These are phyloP conservation scores for Wallacemonas sp. DNA, from an alignment of 208 protist species.

Conservation along the genomic window DNA sequence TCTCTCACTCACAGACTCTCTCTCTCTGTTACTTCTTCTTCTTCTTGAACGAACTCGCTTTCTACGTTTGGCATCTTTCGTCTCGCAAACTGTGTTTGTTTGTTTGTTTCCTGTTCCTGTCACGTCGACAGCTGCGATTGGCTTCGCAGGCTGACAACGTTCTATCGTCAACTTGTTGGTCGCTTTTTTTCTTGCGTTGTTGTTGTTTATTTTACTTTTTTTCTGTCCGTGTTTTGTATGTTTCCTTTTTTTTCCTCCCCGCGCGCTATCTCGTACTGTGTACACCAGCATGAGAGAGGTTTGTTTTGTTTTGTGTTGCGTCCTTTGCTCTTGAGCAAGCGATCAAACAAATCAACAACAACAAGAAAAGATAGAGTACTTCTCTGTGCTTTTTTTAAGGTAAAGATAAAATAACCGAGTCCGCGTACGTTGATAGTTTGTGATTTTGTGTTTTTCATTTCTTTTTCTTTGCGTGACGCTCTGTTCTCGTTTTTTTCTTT, in stretches of 20 bases:
- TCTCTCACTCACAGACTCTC: too few species aligned
- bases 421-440: background rate
- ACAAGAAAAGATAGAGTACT: conserved; percentile 2
- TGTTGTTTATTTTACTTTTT: conserved; percentile 13
- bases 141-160: too few species aligned
- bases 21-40: too few species aligned
- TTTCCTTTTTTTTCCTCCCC: conserved; percentile 14
- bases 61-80: too few species aligned
- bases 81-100: too few species aligned
- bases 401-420: too few species aligned
- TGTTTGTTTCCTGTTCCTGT: too few species aligned
- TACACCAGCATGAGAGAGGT: background rate
- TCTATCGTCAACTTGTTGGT: conserved; percentile 6
- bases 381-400: background rate
- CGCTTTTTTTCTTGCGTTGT: conserved; percentile 20
- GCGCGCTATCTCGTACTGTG: background rate
- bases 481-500: conserved; percentile 22
- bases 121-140: too few species aligned
- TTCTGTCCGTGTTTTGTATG: background rate
- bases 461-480: conserved; percentile 7
- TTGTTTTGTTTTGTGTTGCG: conserved; percentile 19
- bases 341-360: background rate
- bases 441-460: conserved; percentile 15
- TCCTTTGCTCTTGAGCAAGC: background rate
- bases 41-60: too few species aligned